Conservation (phyloP, 306 rosid genomes). For the Oxytropis ochrocephala region DNA sequence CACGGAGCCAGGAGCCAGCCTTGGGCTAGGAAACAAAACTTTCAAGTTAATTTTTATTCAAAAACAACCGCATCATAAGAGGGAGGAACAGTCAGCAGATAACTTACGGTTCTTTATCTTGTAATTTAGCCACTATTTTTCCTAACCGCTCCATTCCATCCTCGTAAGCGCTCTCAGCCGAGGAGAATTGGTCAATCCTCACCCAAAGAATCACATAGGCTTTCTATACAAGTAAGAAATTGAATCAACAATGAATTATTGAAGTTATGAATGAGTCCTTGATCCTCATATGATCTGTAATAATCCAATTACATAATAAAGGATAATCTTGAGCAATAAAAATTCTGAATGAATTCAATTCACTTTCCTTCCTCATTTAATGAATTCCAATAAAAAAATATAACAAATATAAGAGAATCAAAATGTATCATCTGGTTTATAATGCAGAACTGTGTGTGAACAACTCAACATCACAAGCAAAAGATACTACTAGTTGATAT, state of each 20-base stretch:
- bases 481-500: neutral
- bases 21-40: conserved; percentile 44
- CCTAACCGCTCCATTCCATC: conserved; percentile 48
- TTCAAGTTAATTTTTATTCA: conserved; percentile 3
- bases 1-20: conserved; percentile 56
- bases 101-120: conserved; percentile 41
- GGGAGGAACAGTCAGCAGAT: neutral
- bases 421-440: neutral
- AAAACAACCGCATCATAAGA: neutral
- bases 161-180: conserved; percentile 50
- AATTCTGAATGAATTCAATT: neutral
- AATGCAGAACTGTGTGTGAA: neutral
- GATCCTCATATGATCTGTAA: neutral
- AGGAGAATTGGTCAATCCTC: conserved; percentile 44
- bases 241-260: neutral
- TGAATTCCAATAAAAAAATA: neutral
- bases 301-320: neutral
- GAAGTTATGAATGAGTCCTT: conserved; percentile 5
- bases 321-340: neutral
- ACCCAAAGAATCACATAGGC: conserved; percentile 64
- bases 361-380: neutral
- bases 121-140: conserved; percentile 40
- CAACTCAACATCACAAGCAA: neutral
- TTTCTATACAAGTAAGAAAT: conserved; percentile 38
- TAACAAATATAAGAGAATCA: neutral